Evolutionary conservation across 176 grass and related monocot species (phyloP).

Genomic region (Juncus inflexus): DNA sequence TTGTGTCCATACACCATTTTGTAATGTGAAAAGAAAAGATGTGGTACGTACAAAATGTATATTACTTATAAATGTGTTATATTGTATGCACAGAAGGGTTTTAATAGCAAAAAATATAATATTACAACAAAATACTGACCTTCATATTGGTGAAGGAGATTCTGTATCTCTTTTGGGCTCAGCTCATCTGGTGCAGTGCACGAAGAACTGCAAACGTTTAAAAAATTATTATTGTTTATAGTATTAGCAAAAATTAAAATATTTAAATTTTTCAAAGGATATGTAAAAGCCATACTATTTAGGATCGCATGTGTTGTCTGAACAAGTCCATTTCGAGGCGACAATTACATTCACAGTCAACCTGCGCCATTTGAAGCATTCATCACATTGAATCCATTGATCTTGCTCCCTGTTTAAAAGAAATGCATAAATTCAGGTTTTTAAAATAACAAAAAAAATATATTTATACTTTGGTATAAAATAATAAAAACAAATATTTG

Average conservation of each 20-base stretch:
- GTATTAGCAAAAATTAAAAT: constrained; percentile 16
- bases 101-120: too few relatives aligned
- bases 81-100: too few relatives aligned
- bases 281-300: constrained; percentile 48
- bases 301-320: constrained; percentile 66
- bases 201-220: constrained; percentile 51
- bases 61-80: too few relatives aligned
- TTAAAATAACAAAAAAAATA: too few relatives aligned
- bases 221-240: neutral
- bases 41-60: too few relatives aligned
- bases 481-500: too few relatives aligned
- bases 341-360: constrained; percentile 82
- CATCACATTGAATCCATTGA: constrained; percentile 97
- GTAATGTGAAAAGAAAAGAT: too few relatives aligned
- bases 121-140: constrained; percentile 37
- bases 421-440: constrained; percentile 5
- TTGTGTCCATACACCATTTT: too few relatives aligned
- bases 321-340: constrained; percentile 77
- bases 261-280: constrained; percentile 20
- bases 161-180: constrained; percentile 78
- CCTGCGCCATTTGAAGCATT: constrained; percentile 93
- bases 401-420: constrained; percentile 72
- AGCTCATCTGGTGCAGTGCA: constrained; percentile 76
- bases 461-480: too few relatives aligned
- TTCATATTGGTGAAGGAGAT: constrained; percentile 83